Conservation (phyloP, 208 protist genomes). For the Leishmania guyanensis region DNA sequence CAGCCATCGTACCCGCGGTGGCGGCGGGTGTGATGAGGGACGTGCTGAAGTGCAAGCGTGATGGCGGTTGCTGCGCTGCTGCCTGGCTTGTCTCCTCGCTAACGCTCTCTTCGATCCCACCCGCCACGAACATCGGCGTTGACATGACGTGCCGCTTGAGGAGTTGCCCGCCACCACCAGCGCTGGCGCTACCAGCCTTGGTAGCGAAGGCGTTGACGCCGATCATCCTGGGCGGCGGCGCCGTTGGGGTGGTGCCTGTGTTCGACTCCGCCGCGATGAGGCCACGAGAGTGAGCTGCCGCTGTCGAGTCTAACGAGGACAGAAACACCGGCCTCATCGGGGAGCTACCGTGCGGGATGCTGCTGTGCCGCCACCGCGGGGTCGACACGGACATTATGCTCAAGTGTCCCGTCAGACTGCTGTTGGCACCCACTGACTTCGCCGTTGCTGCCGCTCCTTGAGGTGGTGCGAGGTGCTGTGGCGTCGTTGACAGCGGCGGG, state of each 20-base stretch:
- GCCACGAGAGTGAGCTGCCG: slow-evolving; percentile 19
- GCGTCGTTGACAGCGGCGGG: not conserved
- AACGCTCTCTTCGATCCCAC: slow-evolving; percentile 4
- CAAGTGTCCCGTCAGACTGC: not conserved
- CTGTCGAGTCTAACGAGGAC: slow-evolving; percentile 26
- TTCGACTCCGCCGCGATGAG: slow-evolving; percentile 29
- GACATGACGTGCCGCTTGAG: slow-evolving; percentile 16
- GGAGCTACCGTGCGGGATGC: slow-evolving; percentile 22
- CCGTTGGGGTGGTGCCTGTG: not conserved
- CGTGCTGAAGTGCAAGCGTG: slow-evolving; percentile 11
- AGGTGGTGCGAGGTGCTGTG: not conserved
- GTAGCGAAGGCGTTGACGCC: not conserved
- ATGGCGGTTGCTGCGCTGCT: not conserved
- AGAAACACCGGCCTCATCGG: slow-evolving; percentile 31
- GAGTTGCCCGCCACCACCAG: not conserved
- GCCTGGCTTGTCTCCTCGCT: not conserved
- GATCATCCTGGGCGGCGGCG: not conserved
- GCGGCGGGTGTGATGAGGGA: slow-evolving; percentile 2
- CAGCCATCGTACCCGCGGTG: not conserved
- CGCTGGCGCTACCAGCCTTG: not conserved
- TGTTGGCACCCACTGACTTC: not conserved
- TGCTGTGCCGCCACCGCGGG: slow-evolving; percentile 20
- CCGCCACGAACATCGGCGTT: slow-evolving; percentile 6
- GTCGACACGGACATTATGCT: not conserved
- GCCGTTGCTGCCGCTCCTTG: not conserved